These are phyloP conservation scores for Sugiyamaella smithiae DNA, from an alignment of 805 yeast genomes.

Conservation along the genomic window DNA sequence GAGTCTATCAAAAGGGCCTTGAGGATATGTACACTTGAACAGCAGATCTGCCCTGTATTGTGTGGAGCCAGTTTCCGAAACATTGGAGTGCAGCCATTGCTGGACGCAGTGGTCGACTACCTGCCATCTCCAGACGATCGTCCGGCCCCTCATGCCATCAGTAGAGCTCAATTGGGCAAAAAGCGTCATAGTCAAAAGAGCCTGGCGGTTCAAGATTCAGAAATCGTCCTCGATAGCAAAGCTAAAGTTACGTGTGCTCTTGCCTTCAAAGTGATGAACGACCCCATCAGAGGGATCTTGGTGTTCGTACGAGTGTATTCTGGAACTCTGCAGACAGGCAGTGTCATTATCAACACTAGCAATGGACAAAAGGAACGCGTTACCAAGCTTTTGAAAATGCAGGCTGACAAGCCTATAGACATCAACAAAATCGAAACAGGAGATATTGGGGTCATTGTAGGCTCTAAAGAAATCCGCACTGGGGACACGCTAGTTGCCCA, in stretches of 20 bases:
- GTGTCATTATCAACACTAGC: slow-evolving; percentile 63
- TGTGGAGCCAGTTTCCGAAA: slow-evolving; percentile 93
- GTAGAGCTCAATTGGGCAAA: slow-evolving; percentile 25
- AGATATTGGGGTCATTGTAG: slow-evolving; percentile 86
- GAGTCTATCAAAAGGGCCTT: slow-evolving; percentile 56
- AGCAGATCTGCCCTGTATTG: slow-evolving; percentile 68
- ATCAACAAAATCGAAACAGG: slow-evolving; percentile 66
- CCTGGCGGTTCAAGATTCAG: background rate
- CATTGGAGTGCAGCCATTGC: slow-evolving; percentile 90
- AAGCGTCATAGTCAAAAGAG: slow-evolving; percentile 16
- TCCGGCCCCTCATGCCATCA: slow-evolving; percentile 48
- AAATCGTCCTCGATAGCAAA: slow-evolving; percentile 15
- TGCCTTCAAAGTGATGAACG: slow-evolving; percentile 89
- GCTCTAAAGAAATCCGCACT: slow-evolving; percentile 68
- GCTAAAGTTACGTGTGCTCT: slow-evolving; percentile 63
- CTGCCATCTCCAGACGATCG: slow-evolving; percentile 80
- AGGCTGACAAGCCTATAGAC: slow-evolving; percentile 81
- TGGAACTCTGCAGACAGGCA: slow-evolving; percentile 65
- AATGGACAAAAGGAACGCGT: slow-evolving; percentile 65
- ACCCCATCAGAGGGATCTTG: slow-evolving; percentile 73
- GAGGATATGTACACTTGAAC: slow-evolving; percentile 56
- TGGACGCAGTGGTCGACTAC: slow-evolving; percentile 76
- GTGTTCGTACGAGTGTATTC: slow-evolving; percentile 85
- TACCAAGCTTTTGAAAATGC: slow-evolving; percentile 73
- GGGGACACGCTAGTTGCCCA: slow-evolving; percentile 86